Evolutionary conservation across 306 rosid genomes (phyloP), one percentile per base, ranked within the genome.

Genomic region (Acacia crassicarpa): DNA sequence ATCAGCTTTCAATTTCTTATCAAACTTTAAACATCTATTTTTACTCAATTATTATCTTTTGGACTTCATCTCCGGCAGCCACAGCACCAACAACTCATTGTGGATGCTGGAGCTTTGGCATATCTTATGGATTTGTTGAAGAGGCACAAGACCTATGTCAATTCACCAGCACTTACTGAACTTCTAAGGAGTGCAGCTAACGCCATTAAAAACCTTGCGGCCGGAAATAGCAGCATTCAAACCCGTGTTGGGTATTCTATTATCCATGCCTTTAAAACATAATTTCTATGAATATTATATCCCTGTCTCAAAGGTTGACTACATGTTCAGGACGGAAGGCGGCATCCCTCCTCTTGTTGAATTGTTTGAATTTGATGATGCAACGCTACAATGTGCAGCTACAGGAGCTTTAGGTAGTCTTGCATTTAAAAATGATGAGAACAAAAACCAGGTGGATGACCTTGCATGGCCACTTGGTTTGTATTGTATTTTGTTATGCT

Each of bases 281-380:
- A 20, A 67, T 41, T 32, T 46, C 16, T 30, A 6, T 69, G 19
- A 0, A 68, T 58, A 25, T 58, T 53, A 15, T 67, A 59, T 75
- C 4, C 11, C 23, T 72, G 4, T 66, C 8, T 46, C 83, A 74
- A 23, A 61, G 68, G 17, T 33, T 43, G 67, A 45, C 59, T 27
- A 32, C 30, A 25, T 40, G 66, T 79, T 77, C 89, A 91, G 97
- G 87, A 56, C 16, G 69, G 94, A 90, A 87, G 93, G 92, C 75
- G 93, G 92, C 35, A 91, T 93, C 44, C 92, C 89, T 74, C 88
- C 87, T 83, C 93, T 91, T 25, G 94, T 93, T 72, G 88, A 90
- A 71, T 68, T 93, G 85, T 91, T 93, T 61, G 89, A 87, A 67
- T 87, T 54, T 63, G 61, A 25, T 19, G 89, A 93, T 67, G 33